phyloP scores from a whole-genome alignment of 1,284 basidiomycete species.

The Pseudomicrostroma phylloplanum region DNA sequence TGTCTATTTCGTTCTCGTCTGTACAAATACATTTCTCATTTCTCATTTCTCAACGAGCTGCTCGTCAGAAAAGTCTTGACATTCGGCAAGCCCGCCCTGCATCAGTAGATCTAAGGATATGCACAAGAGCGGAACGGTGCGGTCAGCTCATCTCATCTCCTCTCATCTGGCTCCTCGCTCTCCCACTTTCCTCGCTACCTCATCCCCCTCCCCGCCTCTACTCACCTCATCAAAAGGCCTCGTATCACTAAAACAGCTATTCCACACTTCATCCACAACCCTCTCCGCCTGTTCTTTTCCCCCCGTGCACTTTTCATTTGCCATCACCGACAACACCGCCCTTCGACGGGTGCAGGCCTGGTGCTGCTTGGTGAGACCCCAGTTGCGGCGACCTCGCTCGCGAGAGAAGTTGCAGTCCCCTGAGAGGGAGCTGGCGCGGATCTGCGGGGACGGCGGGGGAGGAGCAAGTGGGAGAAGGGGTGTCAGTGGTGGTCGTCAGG shows the following conservation, averaged over 20 bases:
- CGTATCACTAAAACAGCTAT: slow-evolving; percentile 90
- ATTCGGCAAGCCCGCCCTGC: too few species aligned
- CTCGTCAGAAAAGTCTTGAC: too few species aligned
- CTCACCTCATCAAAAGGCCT: slow-evolving; percentile 89
- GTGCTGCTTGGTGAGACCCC: slow-evolving; percentile 83
- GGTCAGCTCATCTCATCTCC: too few species aligned
- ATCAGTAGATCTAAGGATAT: too few species aligned
- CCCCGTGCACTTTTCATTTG: slow-evolving; percentile 70
- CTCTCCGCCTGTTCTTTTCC: slow-evolving; percentile 69
- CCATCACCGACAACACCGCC: slow-evolving; percentile 71
- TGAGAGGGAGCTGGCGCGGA: slow-evolving; percentile 84
- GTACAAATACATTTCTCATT: too few species aligned
- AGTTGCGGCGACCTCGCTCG: slow-evolving; percentile 68
- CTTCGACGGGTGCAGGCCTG: slow-evolving; percentile 81
- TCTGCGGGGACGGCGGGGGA: slow-evolving; percentile 56
- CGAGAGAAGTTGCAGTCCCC: slow-evolving; percentile 82
- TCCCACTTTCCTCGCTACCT: too few species aligned
- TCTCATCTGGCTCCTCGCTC: too few species aligned
- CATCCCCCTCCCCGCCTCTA: slow-evolving; percentile 2
- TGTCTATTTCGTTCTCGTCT: too few species aligned
- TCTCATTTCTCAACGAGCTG: too few species aligned
- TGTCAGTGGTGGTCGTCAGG: neutral
- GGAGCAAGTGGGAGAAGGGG: neutral
- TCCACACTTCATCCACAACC: slow-evolving; percentile 92
- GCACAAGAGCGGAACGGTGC: too few species aligned